Evolutionary conservation across 176 grass and related monocot genomes (phyloP), one percentile per base, ranked within the genome.

Genomic region (Raddia guianensis): DNA sequence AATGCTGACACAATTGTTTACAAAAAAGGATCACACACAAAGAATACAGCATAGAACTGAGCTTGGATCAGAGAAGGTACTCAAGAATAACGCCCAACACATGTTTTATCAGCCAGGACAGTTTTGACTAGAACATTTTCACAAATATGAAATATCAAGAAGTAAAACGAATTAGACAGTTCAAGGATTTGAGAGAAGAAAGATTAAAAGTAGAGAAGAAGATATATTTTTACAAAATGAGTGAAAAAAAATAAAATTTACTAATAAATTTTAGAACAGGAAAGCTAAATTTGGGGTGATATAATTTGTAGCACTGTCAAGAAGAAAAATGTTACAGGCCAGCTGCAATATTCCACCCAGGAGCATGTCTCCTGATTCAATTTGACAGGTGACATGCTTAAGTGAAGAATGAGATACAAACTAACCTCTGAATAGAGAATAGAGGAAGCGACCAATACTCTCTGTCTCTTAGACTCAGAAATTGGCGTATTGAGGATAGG

Each of bases 401-500:
- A 20, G 62, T 80, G 44, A 70, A 80, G 49, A 76, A 75, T 63
- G 70, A 2, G 45, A 71, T 68, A 63, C 42, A 35, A 86, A 91
- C 84, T 91, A 58, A 99, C 96, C 92, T 99, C 96, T 12, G 92
- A 95, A 84, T 95, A 99, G 60, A 99, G 88, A 78, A 99, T 91
- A 83, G 87, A 95, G 56, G 88, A 99, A 82, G 96, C 92, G 82
- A 95, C 96, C 84, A 99, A 79, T 68, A 95, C 96, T 67, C 96
- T 93, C 55, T 98, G 96, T 86, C 96, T 89, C 86, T 95, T 98
- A 10, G 92, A 93, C 85, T 98, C 96, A 44, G 79, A 77, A 70
- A 95, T 93, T 72, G 96, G 96, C 90, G 91, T 98, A 87, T 98
- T 98, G 48, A 98, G 84, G 80, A 98, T 90, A 65, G 96, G 92